Percentiles rank a stretch among this genome's conserved stretches.
These are phyloP conservation scores for Erythrophleum fordii DNA, from an alignment of 306 rosid species.

Conservation along the genomic window DNA sequence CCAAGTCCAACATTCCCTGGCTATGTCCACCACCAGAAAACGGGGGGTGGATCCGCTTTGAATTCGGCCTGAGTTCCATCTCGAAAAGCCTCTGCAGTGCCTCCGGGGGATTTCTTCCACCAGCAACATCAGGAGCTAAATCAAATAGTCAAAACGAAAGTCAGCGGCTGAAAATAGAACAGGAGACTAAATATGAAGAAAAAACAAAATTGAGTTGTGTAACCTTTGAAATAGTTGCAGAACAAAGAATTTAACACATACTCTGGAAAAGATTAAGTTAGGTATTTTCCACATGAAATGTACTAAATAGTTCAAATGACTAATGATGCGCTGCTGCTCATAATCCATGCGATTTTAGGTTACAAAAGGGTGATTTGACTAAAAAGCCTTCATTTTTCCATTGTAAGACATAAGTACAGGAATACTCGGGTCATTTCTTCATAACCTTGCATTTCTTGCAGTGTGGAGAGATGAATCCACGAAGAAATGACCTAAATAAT, in stretches of 20 bases:
- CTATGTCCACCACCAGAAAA: constrained; percentile 54
- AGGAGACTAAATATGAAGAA: background rate
- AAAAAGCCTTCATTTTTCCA: too few species aligned
- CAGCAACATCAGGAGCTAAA: constrained; percentile 64
- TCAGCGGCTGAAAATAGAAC: constrained; percentile 16
- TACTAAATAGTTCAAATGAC: background rate
- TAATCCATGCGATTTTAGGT: background rate
- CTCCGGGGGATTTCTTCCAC: constrained; percentile 82
- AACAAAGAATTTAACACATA: background rate
- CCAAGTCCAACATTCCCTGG: constrained; percentile 72
- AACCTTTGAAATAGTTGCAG: background rate
- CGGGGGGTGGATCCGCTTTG: constrained; percentile 48
- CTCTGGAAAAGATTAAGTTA: background rate
- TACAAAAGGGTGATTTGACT: too few species aligned
- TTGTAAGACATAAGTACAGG: too few species aligned
- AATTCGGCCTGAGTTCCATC: constrained; percentile 80
- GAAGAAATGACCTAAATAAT: too few species aligned
- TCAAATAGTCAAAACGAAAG: constrained; percentile 28
- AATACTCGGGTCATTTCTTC: too few species aligned
- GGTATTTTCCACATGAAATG: background rate
- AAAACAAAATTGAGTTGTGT: background rate
- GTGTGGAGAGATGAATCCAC: too few species aligned
- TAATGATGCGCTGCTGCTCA: background rate
- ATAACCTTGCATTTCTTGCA: too few species aligned
- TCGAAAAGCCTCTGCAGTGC: constrained; percentile 83